Evolutionary conservation across 441 rosid species (phyloP), one percentile per base, ranked within the genome.

Genomic region (Erodium moschatum): DNA sequence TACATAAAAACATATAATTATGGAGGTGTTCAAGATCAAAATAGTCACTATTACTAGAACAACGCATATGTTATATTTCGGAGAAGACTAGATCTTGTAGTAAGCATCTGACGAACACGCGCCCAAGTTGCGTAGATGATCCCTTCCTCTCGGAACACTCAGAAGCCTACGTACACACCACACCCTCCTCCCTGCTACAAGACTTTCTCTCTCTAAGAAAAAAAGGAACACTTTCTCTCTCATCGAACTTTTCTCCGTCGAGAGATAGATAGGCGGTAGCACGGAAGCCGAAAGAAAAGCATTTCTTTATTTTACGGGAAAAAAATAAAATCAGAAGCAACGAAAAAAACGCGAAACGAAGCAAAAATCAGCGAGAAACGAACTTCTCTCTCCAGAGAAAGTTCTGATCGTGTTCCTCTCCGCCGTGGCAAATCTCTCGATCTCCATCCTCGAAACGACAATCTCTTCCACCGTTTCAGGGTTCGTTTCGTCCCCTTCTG

Each of bases 351-450:
- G 52, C 52, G 52, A 46, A 46, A 11, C 52, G 52, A 46, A 48
- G 56, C 18, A n/a, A 15, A 11, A 40, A 40, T 40, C 44, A 40
- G 7, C 44, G 44, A 40, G 40, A 35, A 35, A 7, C 40, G 40
- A 35, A 35, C 67, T 66, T 70, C 70, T 70, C 64, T 67, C 33
- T 31, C 64, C 44, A 40, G 44, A 40, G 44, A 40, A 40, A 40
- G 11, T 40, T 40, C 44, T 40, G 44, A 83, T 79, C 80, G 69
- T 85, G 81, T 81, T 72, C 52, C 78, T 81, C 66, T 82, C 69
- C 70, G 71, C 66, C 73, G 61, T 72, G 65, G 72, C 81, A 71
- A 73, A 79, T 73, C 81, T 78, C 76, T 82, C 82, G 78, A 79
- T 80, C 44, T 6, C 44, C 44, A 40, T 6, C 9, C 44, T 40